Base-by-base conservation (phyloP, 106 monocot genomes). In the Cymbidium sinense region DNA sequence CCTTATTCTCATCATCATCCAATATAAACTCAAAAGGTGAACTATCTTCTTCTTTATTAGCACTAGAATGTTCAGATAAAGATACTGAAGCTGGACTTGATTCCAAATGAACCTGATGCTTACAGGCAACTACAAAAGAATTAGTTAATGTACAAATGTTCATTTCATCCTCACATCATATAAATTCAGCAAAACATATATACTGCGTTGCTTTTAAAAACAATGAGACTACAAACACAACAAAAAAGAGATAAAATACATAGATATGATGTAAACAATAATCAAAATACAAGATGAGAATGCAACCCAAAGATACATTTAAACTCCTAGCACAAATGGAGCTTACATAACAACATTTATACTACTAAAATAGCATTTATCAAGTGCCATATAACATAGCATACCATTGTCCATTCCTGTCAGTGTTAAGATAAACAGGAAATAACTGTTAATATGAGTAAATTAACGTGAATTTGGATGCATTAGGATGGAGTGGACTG, bases 1-100 rank as follows among this genome's bases (percentile, higher is more conserved):
- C 88, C 91, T 90, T 72, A 73, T 82, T 80, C n/a, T 83, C 34
- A 54, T 75, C 75, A 71, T 70, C 70, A 84, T 80, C 77, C 64
- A 78, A 25, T 17, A 77, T 70, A 71, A 80, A 70, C 18, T 77
- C 81, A 44, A 84, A 51, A n/a, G 82, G n/a, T n/a, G n/a, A 79
- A 77, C 75, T 81, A 41, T 58, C 77, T 52, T 84, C 88, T 47
- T 84, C 83, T 17, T 80, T 82, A 27, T 74, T 78, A 34, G 70
- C 76, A 62, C 61, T 50, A 73, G 77, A 81, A 78, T 76, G 72
- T 23, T 65, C 84, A 81, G 76, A 80, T 0, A 52, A 41, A 76
- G 86, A 83, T 73, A 35, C 76, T 83, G 85, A 82, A 8, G 47
- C 64, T 21, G 85, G 50, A 70, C 76, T 77, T 70, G 82, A 80